Base-by-base conservation (phyloP, 371 early-diverging fungal species). In the Mucor plumbeus region DNA sequence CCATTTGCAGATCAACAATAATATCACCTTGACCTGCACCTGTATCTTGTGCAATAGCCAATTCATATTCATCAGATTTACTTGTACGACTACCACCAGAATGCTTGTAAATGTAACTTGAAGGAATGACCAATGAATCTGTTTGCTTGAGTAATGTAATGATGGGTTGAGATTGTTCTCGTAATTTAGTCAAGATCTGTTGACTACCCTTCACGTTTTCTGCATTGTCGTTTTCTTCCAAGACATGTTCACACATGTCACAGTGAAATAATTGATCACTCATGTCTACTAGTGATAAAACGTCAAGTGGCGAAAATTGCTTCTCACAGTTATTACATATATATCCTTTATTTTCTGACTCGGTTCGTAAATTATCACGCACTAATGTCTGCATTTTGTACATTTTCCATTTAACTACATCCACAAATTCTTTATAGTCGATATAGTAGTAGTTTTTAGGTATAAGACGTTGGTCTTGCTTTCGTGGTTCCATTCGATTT, bases 331-430 rank as follows among this genome's bases (percentile, higher is more conserved):
- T 70, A 1, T 86, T 86, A 64, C 94, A 94, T 8, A 86, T 74
- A 59, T 89, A 91, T 0, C 92, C 93, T 47, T 90, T 85, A 59
- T 90, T 91, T 64, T 92, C 86, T 41, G 85, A 86, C 73, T 92
- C 92, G 65, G 82, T 90, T 54, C 90, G 82, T 73, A 94, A 86
- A 56, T 87, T 87, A 39, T 87, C 85, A 36, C 88, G 74, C 47
- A 95, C 90, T 33, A 84, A 76, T 34, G 87, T 86, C 59, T 91
- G 89, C 84, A 96, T 93, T 73, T 89, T 88, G 82, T 89, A 91
- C 80, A 97, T 94, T 71, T 91, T 90, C 89, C 89, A 96, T 72
- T 96, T 96, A 41, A 95, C 91, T 15, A 94, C 95, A 68, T 96
- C 94, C 0, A 97, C 92, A 79, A 97, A 95, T 53, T 90, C 88